These are phyloP conservation scores for Fragilaria radians DNA, from an alignment of 108 stramenopile genomes.

Conservation along the genomic window DNA sequence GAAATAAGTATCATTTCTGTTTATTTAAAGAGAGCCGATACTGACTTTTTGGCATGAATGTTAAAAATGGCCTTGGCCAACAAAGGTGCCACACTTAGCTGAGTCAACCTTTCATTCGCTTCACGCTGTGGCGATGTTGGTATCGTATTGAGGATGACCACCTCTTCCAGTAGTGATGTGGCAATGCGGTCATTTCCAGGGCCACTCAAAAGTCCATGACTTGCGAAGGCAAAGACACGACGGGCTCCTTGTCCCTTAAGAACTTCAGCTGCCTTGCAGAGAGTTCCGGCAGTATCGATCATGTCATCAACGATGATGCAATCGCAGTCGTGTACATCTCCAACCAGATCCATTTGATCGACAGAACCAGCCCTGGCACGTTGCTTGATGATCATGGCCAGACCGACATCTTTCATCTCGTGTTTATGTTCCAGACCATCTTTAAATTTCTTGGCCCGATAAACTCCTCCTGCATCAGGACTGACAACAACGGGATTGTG, in stretches of 20 bases:
- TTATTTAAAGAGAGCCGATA: constrained; percentile 99
- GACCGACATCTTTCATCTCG: constrained; percentile 90
- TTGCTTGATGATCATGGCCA: constrained; percentile 99
- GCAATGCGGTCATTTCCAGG: constrained; percentile 95
- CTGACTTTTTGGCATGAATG: constrained; percentile 98
- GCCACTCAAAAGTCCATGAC: constrained; percentile 96
- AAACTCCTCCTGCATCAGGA: constrained; percentile 99
- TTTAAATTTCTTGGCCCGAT: constrained; percentile 99
- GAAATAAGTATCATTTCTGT: no score
- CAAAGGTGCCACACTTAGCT: constrained; percentile 95
- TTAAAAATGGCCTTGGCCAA: constrained; percentile 98
- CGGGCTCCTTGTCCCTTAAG: constrained; percentile 90
- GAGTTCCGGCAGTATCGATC: constrained; percentile 99
- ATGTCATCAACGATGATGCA: constrained; percentile 99
- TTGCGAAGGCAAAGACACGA: constrained; percentile 98
- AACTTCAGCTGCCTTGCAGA: constrained; percentile 98
- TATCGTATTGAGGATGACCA: constrained; percentile 89
- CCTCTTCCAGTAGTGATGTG: constrained; percentile 91
- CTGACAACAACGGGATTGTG: constrained; percentile 98
- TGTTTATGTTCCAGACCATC: constrained; percentile 94
- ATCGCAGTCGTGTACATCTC: constrained; percentile 96
- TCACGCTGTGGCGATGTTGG: constrained; percentile 79
- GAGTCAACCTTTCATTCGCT: constrained; percentile 87
- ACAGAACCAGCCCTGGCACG: constrained; percentile 92
- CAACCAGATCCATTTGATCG: constrained; percentile 98